A percentile compares a stretch with the other conserved stretches of the same genome.
Evolutionary conservation across 2,329 filamentous ascomycete genomes (phyloP).

Genomic region (Chrysoporthe cubensis): DNA sequence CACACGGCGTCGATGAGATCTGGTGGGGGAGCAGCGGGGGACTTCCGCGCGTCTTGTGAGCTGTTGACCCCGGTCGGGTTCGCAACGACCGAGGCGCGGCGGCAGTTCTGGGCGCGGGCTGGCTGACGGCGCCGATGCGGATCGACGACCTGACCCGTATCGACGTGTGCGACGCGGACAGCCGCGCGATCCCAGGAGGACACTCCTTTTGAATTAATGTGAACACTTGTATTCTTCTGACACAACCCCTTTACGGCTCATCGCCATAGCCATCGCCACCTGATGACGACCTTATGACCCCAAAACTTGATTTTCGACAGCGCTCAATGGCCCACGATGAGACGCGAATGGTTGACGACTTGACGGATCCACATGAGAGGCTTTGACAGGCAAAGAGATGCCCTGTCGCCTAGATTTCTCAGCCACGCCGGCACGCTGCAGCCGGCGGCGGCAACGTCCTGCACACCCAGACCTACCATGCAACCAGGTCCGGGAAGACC

Average conservation of each 20-base stretch:
- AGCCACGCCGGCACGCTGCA: conserved; percentile 9
- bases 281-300: conserved; percentile 31
- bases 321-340: conserved; percentile 4
- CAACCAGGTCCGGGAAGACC: not conserved
- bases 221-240: conserved; percentile 28
- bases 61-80: conserved; percentile 18
- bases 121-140: conserved; percentile 27
- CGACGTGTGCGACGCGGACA: conserved; percentile 9
- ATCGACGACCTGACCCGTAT: conserved; percentile 20
- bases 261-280: conserved; percentile 25
- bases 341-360: conserved; percentile 60
- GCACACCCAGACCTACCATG: not conserved
- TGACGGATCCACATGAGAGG: conserved; percentile 36
- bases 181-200: not conserved
- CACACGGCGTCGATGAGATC: conserved; percentile 24
- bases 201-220: conserved; percentile 19
- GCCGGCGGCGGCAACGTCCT: not conserved
- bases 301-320: conserved; percentile 11
- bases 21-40: not conserved
- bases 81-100: conserved; percentile 28
- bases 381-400: conserved; percentile 27
- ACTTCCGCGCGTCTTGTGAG: conserved; percentile 9
- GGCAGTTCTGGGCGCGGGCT: conserved; percentile 23
- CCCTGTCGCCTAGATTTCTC: conserved; percentile 21
- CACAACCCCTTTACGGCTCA: conserved; percentile 28